Percentiles rank a stretch among this genome's conserved stretches.
phyloP scores from a whole-genome alignment of 108 stramenopile species.

The Phaeodactylum tricornutum region DNA sequence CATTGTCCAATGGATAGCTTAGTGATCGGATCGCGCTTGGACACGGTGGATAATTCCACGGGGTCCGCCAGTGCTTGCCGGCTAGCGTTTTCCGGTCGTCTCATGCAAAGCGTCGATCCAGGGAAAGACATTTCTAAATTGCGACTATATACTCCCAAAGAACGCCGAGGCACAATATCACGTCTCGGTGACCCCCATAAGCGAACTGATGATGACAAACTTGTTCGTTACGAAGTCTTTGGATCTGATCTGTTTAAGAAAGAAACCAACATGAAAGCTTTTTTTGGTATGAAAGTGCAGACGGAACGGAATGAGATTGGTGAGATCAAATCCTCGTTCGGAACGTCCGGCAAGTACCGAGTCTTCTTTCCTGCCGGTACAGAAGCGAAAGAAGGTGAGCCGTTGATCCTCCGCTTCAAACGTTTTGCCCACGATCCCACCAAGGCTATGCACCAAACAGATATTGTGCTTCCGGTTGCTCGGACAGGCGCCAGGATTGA shows the following conservation, averaged over 20 bases:
- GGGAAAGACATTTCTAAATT: slow-evolving; percentile 22
- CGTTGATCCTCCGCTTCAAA: slow-evolving; percentile 64
- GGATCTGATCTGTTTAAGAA: slow-evolving; percentile 83
- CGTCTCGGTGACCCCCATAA: slow-evolving; percentile 73
- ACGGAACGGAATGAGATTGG: slow-evolving; percentile 75
- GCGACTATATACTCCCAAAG: slow-evolving; percentile 69
- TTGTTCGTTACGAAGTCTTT: slow-evolving; percentile 80
- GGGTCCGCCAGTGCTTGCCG: slow-evolving; percentile 59
- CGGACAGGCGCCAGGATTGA: slow-evolving; percentile 58
- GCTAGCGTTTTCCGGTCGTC: slow-evolving; percentile 85
- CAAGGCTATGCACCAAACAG: slow-evolving; percentile 74
- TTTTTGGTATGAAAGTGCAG: slow-evolving; percentile 73
- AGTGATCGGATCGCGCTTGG: slow-evolving; percentile 90
- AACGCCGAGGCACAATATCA: slow-evolving; percentile 45
- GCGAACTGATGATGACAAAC: slow-evolving; percentile 50
- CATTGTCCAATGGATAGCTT: slow-evolving; percentile 78
- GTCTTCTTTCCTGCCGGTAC: slow-evolving; percentile 79
- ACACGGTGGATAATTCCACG: slow-evolving; percentile 45
- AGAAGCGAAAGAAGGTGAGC: slow-evolving; percentile 52
- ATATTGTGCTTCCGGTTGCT: slow-evolving; percentile 43
- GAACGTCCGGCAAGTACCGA: slow-evolving; percentile 88
- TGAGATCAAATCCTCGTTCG: slow-evolving; percentile 73
- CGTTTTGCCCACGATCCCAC: slow-evolving; percentile 70
- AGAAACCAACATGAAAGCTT: slow-evolving; percentile 81
- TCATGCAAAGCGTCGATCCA: slow-evolving; percentile 52